Evolutionary conservation across 306 rosid genomes (phyloP), one percentile per base, ranked within the genome.

Genomic region (Dryas drummondii): DNA sequence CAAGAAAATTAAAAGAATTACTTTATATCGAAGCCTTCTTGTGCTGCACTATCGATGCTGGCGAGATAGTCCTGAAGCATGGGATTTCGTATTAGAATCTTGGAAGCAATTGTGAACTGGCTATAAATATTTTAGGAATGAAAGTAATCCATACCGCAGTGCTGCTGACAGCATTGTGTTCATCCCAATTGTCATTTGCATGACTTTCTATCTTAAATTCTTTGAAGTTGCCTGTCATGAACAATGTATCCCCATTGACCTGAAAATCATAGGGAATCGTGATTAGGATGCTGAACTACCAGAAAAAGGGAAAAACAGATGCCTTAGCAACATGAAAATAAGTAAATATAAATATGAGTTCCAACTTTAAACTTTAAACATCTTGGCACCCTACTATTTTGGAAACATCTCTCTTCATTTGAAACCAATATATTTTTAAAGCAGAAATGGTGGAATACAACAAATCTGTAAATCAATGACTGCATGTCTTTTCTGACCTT

Each of bases 201-300:
- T 71, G 88, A 81, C 80, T 89, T 80, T 92, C 99, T 62, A 84
- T 88, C 82, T 89, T 90, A 82, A 96, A 96, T 78, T 96, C 98
- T 85, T 86, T 92, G 86, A 96, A 96, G 79, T 68, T 84, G 50
- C 98, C 90, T 15, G 98, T 96, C 99, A 92, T 92, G 71, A 92
- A 96, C 80, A 92, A 75, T 41, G 99, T 85, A 76, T 96, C 89
- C 42, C 99, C 99, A 78, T 96, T 96, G 80, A 96, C 99, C 99
- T 96, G 88, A 84, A 58, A 82, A 68, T 63, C 19, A 59, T 52
- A 57, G 45, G 55, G 48, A 55, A 64, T 67, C 50, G 15, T 62
- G 52, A 51, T 66, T 56, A 15, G 71, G 53, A 66, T 8, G 37
- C 66, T 15, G 9, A 48, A 61, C 3, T 56, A 67, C 52, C 17